A percentile compares a stretch with the other conserved stretches of the same genome.
Conservation (phyloP, 441 rosid genomes). For the Gossypium gossypioides region DNA sequence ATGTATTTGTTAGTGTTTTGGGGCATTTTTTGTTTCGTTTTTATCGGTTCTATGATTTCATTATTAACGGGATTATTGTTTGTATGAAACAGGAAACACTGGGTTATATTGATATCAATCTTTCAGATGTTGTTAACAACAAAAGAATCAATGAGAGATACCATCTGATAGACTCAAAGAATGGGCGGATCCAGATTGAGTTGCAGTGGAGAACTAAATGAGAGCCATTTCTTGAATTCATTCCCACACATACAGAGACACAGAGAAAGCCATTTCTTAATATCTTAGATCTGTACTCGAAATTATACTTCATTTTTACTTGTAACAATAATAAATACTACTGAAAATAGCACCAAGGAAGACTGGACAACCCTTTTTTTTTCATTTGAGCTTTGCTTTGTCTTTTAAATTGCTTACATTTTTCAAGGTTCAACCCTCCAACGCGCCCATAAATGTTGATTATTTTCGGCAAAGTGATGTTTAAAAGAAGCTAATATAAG, state of each 20-base stretch:
- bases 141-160: slow-evolving; percentile 73
- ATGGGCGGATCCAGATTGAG: slow-evolving; percentile 74
- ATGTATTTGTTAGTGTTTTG: not conserved
- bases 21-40: not conserved
- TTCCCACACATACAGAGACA: not conserved
- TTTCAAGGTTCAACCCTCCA: too few species aligned
- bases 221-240: not conserved
- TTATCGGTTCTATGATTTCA: not conserved
- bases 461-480: too few species aligned
- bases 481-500: too few species aligned
- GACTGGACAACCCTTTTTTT: not conserved
- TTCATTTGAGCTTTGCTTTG: not conserved
- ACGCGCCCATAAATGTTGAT: too few species aligned
- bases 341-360: not conserved
- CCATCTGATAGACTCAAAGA: slow-evolving; percentile 85
- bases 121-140: slow-evolving; percentile 75
- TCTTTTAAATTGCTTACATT: not conserved
- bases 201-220: slow-evolving; percentile 71
- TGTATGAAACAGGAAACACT: slow-evolving; percentile 52
- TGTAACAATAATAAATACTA: slow-evolving; percentile 4
- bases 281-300: not conserved
- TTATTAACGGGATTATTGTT: not conserved
- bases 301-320: slow-evolving; percentile 4
- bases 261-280: slow-evolving; percentile 5
- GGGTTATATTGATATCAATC: slow-evolving; percentile 63